A percentile compares a stretch with the other conserved stretches of the same genome.
Evolutionary conservation across 2,329 filamentous ascomycete genomes (phyloP).

Genomic region (Arthrobotrys conoides): DNA sequence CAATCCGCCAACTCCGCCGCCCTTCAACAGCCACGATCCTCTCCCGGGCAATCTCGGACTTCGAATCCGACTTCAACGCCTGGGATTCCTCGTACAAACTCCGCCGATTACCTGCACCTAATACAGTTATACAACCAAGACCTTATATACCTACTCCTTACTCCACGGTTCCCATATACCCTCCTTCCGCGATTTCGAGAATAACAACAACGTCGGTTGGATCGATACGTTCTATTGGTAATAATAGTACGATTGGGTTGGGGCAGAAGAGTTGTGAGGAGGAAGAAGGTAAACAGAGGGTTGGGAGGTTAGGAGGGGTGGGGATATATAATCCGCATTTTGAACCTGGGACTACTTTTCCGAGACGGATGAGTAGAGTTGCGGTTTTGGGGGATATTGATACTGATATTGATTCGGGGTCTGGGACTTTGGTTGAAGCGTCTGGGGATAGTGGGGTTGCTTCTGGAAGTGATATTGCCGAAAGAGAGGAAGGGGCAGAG

Average conservation of each 20-base stretch:
- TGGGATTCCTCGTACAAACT: constrained; percentile 29
- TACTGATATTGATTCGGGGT: background rate
- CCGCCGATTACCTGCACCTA: background rate
- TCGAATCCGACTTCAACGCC: constrained; percentile 25
- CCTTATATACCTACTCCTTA: constrained; percentile 23
- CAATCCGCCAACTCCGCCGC: background rate
- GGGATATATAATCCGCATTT: constrained; percentile 20
- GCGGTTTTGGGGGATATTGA: background rate
- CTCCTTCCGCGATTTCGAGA: background rate
- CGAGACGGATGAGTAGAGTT: constrained; percentile 28
- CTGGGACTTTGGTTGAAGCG: background rate
- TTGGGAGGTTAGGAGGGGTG: constrained; percentile 3
- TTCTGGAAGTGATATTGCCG: background rate
- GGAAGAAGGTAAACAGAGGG: background rate
- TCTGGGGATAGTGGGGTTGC: background rate
- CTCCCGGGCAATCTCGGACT: constrained; percentile 25
- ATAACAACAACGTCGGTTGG: background rate
- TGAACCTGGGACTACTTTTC: constrained; percentile 7
- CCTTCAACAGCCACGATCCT: constrained; percentile 7
- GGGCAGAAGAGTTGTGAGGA: background rate
- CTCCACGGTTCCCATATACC: background rate
- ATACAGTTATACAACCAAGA: background rate
- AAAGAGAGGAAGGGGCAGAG: background rate
- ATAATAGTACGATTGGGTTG: background rate
- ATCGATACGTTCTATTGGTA: background rate